These are phyloP conservation scores for Fusarium nisikadoi DNA, from an alignment of 2,329 filamentous ascomycete genomes.

Conservation along the genomic window DNA sequence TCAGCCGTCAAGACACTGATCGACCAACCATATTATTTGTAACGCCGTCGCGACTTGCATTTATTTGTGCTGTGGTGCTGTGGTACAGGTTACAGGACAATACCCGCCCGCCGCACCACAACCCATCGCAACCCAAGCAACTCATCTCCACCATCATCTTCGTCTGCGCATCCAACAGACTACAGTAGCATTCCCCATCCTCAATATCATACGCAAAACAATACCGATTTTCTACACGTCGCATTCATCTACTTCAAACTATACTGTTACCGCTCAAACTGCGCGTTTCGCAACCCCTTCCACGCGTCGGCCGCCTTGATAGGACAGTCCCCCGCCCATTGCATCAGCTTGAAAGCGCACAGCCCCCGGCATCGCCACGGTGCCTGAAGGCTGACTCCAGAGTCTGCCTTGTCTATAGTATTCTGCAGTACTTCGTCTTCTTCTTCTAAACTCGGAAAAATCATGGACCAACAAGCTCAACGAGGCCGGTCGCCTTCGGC, in stretches of 20 bases:
- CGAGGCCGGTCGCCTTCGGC: constrained; percentile 71
- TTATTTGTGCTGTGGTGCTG: constrained; percentile 1
- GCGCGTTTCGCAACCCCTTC: constrained; percentile 42
- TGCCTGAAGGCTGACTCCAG: constrained; percentile 57
- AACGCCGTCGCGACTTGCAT: constrained; percentile 17
- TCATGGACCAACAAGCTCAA: constrained; percentile 57
- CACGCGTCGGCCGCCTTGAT: constrained; percentile 45
- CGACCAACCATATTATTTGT: constrained; percentile 32
- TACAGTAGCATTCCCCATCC: background rate
- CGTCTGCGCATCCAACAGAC: background rate
- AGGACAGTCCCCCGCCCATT: constrained; percentile 46
- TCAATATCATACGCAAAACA: constrained; percentile 15
- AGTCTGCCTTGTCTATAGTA: constrained; percentile 54
- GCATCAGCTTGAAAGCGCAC: constrained; percentile 52
- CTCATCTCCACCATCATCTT: constrained; percentile 38
- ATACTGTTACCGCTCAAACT: constrained; percentile 22
- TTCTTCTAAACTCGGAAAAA: constrained; percentile 48
- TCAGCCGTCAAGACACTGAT: constrained; percentile 4
- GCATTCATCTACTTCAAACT: constrained; percentile 33
- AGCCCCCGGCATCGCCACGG: constrained; percentile 56
- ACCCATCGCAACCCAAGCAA: constrained; percentile 23
- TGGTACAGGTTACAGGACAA: constrained; percentile 12
- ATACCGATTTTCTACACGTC: constrained; percentile 25
- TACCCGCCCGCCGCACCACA: constrained; percentile 31
- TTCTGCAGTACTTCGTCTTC: constrained; percentile 36